Conservation (phyloP, 2,329 filamentous ascomycete genomes). For the Aspergillus ruber region DNA sequence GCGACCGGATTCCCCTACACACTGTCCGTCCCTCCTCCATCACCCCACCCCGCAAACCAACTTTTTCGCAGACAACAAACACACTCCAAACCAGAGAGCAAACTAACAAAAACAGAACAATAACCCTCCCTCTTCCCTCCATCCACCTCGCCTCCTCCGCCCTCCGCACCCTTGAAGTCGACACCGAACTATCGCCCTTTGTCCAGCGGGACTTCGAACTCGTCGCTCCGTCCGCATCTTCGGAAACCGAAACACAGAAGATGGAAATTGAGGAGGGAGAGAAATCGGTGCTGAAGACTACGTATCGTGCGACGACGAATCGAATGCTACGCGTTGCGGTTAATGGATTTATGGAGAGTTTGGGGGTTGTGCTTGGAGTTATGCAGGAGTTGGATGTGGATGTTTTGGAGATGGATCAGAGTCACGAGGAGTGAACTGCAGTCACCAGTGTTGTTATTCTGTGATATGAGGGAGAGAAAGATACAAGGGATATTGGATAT, state of each 20-base stretch:
- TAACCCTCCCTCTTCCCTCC: slow-evolving; percentile 76
- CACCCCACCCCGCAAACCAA: slow-evolving; percentile 4
- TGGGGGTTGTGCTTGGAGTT: slow-evolving; percentile 75
- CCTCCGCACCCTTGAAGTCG: slow-evolving; percentile 69
- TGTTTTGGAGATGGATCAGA: slow-evolving; percentile 50
- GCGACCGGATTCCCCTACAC: slow-evolving; percentile 33
- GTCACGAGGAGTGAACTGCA: slow-evolving; percentile 17
- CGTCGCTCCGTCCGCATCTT: slow-evolving; percentile 21
- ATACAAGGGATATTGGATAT: background rate
- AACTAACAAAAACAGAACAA: slow-evolving; percentile 46
- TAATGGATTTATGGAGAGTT: slow-evolving; percentile 90
- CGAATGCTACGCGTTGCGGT: slow-evolving; percentile 94
- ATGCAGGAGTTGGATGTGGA: slow-evolving; percentile 89
- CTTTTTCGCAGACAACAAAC: background rate
- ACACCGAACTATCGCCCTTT: slow-evolving; percentile 79
- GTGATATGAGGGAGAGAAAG: too few relatives aligned
- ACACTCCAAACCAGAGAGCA: slow-evolving; percentile 2
- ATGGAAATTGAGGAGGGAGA: slow-evolving; percentile 19
- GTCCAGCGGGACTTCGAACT: slow-evolving; percentile 67
- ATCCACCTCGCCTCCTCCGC: slow-evolving; percentile 70
- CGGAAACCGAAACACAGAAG: slow-evolving; percentile 3
- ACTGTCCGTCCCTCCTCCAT: slow-evolving; percentile 22
- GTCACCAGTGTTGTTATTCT: background rate
- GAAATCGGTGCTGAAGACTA: slow-evolving; percentile 58
- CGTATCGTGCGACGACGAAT: slow-evolving; percentile 85